Conservation (phyloP, 495 filamentous ascomycete genomes). For the Cercophora scortea region DNA sequence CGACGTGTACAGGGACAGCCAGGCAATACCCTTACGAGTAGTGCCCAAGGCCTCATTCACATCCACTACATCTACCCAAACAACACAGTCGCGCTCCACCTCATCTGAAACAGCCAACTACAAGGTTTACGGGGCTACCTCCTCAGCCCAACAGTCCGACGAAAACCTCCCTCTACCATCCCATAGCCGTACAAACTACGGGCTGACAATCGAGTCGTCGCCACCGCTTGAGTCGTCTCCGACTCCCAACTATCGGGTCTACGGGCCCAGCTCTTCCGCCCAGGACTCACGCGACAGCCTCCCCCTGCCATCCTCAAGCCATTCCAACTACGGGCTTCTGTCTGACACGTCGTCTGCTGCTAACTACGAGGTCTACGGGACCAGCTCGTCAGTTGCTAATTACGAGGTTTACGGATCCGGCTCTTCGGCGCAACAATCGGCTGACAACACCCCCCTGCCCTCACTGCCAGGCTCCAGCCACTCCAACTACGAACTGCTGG, state of each 20-base stretch:
- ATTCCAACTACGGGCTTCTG: neutral
- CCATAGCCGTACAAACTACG: conserved; percentile 32
- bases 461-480: neutral
- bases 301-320: neutral
- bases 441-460: no score
- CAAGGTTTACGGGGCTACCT: conserved; percentile 37
- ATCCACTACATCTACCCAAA: conserved; percentile 25
- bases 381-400: neutral
- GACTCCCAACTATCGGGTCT: conserved; percentile 6
- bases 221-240: conserved; percentile 12
- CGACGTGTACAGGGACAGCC: conserved; percentile 12
- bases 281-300: no score
- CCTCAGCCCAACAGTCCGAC: conserved; percentile 21
- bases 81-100: conserved; percentile 22
- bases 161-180: conserved; percentile 29
- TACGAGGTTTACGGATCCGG: neutral
- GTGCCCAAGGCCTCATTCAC: conserved; percentile 39
- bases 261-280: neutral
- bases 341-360: neutral
- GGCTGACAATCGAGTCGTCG: conserved; percentile 28
- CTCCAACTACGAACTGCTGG: neutral
- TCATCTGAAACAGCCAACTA: conserved; percentile 47
- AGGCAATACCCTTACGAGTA: conserved; percentile 18
- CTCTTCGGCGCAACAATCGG: no score
- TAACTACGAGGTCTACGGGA: neutral